Conservation (phyloP, 495 filamentous ascomycete species). For the Tuber calosporum region DNA sequence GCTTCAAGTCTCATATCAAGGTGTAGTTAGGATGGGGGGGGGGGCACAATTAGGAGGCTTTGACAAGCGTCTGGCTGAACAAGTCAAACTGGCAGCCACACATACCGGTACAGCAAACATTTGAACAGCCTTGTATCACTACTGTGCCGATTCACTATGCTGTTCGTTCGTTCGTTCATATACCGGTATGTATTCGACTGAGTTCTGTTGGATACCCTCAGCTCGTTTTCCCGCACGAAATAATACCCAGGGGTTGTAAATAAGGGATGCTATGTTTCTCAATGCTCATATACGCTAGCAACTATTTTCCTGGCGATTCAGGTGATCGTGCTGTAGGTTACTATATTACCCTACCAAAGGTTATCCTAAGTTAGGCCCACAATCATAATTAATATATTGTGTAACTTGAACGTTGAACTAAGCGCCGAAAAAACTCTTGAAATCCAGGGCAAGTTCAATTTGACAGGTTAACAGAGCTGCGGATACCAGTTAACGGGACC, state of each 20-base stretch:
- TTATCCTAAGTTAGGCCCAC: background rate
- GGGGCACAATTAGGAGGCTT: background rate
- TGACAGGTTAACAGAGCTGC: background rate
- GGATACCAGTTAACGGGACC: background rate
- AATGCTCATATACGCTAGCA: background rate
- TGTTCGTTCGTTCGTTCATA: too few species aligned
- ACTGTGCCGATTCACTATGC: background rate
- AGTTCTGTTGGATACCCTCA: background rate
- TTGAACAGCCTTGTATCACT: conserved; percentile 1
- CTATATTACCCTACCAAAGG: background rate
- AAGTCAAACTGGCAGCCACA: background rate
- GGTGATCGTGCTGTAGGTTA: background rate
- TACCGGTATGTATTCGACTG: background rate
- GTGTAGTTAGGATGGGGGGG: background rate
- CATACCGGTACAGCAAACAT: background rate
- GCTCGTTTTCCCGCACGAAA: background rate
- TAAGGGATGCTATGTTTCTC: background rate
- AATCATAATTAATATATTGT: background rate
- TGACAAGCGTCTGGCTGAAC: background rate
- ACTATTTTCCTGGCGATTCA: background rate
- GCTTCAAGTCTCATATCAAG: background rate
- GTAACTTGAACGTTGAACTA: background rate
- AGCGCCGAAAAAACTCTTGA: background rate
- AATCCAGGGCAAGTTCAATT: background rate
- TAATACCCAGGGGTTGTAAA: background rate